These are phyloP conservation scores for Calonectria multiphialidica DNA, from an alignment of 2,329 filamentous ascomycete species.

Conservation along the genomic window DNA sequence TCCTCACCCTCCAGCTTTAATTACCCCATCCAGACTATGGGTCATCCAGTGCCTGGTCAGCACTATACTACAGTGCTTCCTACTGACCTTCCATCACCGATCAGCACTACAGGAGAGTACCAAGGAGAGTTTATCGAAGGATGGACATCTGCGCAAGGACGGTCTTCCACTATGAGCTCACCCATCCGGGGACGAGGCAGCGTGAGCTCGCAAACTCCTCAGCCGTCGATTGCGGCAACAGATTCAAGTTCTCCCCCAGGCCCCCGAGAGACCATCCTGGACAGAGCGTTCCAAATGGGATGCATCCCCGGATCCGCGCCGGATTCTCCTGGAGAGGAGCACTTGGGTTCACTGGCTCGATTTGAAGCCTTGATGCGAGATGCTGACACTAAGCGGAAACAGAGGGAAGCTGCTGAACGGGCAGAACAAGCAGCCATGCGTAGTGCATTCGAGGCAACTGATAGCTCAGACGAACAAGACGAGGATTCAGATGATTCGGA, in stretches of 20 bases:
- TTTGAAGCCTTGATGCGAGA: constrained; percentile 77
- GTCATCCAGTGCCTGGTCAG: constrained; percentile 55
- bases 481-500: constrained; percentile 56
- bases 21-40: constrained; percentile 53
- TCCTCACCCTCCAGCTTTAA: constrained; percentile 68
- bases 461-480: constrained; percentile 56
- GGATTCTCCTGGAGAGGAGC: constrained; percentile 68
- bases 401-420: constrained; percentile 50
- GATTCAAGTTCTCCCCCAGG: constrained; percentile 63
- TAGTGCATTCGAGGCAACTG: constrained; percentile 66
- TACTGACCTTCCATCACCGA: constrained; percentile 68
- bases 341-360: constrained; percentile 72
- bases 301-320: constrained; percentile 72
- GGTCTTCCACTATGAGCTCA: constrained; percentile 69
- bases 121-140: constrained; percentile 70
- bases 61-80: constrained; percentile 66
- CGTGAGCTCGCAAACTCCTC: constrained; percentile 62
- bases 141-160: constrained; percentile 70
- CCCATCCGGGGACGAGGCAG: constrained; percentile 67
- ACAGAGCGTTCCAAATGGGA: constrained; percentile 73
- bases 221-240: constrained; percentile 50
- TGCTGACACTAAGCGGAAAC: constrained; percentile 63
- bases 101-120: constrained; percentile 66
- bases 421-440: constrained; percentile 52
- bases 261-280: constrained; percentile 74